Conservation (phyloP, 768 basidiomycete species). For the Auriscalpium orientale region DNA sequence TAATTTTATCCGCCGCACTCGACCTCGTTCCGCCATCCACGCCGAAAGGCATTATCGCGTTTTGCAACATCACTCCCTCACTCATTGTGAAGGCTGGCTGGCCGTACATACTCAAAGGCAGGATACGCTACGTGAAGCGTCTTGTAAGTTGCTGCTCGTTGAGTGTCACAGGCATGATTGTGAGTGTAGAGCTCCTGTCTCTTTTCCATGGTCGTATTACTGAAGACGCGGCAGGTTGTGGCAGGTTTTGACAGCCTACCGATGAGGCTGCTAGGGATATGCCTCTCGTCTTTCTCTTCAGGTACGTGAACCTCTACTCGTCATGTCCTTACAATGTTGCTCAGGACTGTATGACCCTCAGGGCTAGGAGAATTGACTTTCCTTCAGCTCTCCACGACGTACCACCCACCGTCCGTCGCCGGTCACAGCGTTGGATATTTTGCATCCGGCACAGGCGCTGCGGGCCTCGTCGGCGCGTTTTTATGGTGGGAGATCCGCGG, state of each 20-base stretch:
- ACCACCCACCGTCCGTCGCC: conserved; percentile 56
- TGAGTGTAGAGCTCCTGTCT: conserved; percentile 30
- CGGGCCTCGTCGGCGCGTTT: conserved; percentile 86
- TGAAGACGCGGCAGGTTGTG: conserved; percentile 8
- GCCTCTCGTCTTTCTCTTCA: conserved; percentile 7
- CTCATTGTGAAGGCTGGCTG: conserved; percentile 84
- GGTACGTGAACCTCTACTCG: not conserved
- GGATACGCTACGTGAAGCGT: conserved; percentile 72
- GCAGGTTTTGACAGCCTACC: conserved; percentile 8
- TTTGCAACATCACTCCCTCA: conserved; percentile 91
- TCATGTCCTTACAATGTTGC: not conserved
- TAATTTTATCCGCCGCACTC: conserved; percentile 91
- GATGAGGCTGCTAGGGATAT: conserved; percentile 12
- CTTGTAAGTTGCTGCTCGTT: conserved; percentile 67
- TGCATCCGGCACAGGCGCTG: conserved; percentile 89
- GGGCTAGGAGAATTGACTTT: conserved; percentile 94
- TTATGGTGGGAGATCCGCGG: conserved; percentile 92
- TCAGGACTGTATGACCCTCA: conserved; percentile 19
- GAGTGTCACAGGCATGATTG: conserved; percentile 82
- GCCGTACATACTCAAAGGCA: conserved; percentile 85
- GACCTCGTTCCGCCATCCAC: conserved; percentile 89
- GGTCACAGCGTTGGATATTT: conserved; percentile 90
- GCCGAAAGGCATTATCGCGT: conserved; percentile 90
- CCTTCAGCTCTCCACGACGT: conserved; percentile 85
- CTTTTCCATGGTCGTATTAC: too few species aligned